Percentiles rank a stretch among this genome's conserved stretches.
phyloP scores from a whole-genome alignment of 2,329 filamentous ascomycete genomes.

The Trichoderma afroharzianum region DNA sequence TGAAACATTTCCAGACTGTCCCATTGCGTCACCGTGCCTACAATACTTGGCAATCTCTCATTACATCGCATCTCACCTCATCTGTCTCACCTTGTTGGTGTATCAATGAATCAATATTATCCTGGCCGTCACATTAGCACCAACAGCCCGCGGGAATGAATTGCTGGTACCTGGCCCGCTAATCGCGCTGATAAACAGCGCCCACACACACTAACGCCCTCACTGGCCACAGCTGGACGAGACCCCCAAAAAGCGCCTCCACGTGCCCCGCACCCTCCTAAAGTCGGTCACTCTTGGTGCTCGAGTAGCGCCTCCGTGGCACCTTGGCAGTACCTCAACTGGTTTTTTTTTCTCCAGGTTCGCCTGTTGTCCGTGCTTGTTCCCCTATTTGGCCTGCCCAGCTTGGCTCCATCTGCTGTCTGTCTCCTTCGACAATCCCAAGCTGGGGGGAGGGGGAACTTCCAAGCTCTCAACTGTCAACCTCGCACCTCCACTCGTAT shows the following conservation, averaged over 20 bases:
- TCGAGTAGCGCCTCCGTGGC: background rate
- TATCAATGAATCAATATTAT: background rate
- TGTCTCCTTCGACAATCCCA: background rate
- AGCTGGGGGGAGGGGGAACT: background rate
- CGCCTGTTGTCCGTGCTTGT: background rate
- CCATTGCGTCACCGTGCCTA: conserved; percentile 2
- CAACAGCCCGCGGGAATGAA: background rate
- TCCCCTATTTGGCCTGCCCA: conserved; percentile 1
- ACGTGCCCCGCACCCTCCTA: conserved; percentile 15
- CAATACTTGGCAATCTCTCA: background rate
- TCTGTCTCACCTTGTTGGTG: background rate
- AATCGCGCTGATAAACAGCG: background rate
- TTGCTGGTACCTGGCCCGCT: conserved; percentile 12
- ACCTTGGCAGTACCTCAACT: background rate
- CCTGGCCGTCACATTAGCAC: background rate
- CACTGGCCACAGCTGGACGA: background rate
- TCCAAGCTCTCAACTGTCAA: background rate
- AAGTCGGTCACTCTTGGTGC: background rate
- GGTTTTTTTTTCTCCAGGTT: background rate
- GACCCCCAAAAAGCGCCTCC: conserved; percentile 1
- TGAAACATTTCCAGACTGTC: background rate
- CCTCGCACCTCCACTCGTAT: background rate
- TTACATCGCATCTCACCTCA: background rate
- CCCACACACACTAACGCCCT: background rate
- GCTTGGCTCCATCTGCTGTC: background rate